Base-by-base conservation (phyloP, 371 early-diverging fungal species). In the Saksenaea vasiformis region DNA sequence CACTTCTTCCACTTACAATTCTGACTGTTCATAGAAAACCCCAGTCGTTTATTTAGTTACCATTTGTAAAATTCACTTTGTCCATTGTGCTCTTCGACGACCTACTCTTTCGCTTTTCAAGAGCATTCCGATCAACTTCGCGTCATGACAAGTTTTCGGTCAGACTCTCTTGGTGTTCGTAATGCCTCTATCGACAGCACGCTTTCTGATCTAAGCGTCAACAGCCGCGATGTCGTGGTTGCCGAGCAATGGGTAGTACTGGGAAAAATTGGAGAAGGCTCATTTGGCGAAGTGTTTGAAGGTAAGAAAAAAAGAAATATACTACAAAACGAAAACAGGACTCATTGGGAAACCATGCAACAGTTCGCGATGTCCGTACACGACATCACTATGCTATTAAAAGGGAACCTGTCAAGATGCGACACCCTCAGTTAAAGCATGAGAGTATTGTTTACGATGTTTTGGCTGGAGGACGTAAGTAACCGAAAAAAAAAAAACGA, bases 241-340 rank as follows among this genome's bases (percentile, higher is more conserved):
- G 83, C 73, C 28, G 79, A 79, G 15, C 80, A 79, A 61, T 86
- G 85, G 80, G 60, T 74, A 38, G 83, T 83, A n/a, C 65, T 83
- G 34, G 84, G 82, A 47, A 82, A 84, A 66, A 85, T 86, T 64
- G 87, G 87, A 15, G 83, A 86, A 73, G 87, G 87, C n/a, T 85
- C 84, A 8, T 86, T 84, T 76, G 87, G 87, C 17, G 87, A 86
- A 70, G 87, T 86, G 27, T 86, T 84, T 73, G 80, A 82, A 80
- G 87, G 87, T 86, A 76, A 11, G n/a, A n/a, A n/a, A 34, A 3
- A 56, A 54, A 54, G 26, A 26, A 19, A 5, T 10, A 17, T 22
- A 8, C 24, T 9, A 17, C 24, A 7, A 53, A 36, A 17, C 9
- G 37, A 27, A 47, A 22, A 14, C 36, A 60, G 15, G 35, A 28